Conservation (phyloP, 2,329 filamentous ascomycete genomes). For the Xylaria sp. region DNA sequence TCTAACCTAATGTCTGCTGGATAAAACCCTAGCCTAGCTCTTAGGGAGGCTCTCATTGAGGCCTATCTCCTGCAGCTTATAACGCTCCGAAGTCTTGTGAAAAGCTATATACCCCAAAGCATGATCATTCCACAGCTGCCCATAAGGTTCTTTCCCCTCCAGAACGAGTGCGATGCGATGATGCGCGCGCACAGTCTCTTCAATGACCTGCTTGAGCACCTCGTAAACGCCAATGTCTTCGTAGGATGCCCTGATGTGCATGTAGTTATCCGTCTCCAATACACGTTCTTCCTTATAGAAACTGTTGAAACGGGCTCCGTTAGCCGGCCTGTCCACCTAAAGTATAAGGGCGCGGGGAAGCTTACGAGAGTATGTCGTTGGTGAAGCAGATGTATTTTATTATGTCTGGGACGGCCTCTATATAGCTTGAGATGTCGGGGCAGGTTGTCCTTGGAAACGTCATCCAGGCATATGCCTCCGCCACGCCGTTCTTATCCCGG, state of each 20-base stretch:
- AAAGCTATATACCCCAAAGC: slow-evolving; percentile 43
- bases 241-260: slow-evolving; percentile 41
- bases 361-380: slow-evolving; percentile 49
- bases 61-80: slow-evolving; percentile 36
- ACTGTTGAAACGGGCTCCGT: slow-evolving; percentile 23
- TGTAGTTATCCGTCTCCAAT: slow-evolving; percentile 44
- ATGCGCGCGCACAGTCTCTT: slow-evolving; percentile 33
- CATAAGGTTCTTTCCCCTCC: slow-evolving; percentile 37
- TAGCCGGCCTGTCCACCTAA: background rate
- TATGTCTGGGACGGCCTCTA: slow-evolving; percentile 46
- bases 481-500: slow-evolving; percentile 44
- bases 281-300: slow-evolving; percentile 49
- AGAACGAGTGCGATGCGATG: slow-evolving; percentile 39
- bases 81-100: slow-evolving; percentile 36
- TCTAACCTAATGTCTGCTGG: background rate
- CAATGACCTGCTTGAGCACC: slow-evolving; percentile 30
- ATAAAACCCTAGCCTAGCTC: background rate
- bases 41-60: slow-evolving; percentile 22
- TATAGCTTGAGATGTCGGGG: slow-evolving; percentile 43
- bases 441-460: slow-evolving; percentile 44
- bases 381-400: slow-evolving; percentile 41
- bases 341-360: background rate
- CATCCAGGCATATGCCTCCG: slow-evolving; percentile 45
- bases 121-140: slow-evolving; percentile 40
- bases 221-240: slow-evolving; percentile 27